Evolutionary conservation across 139 green algal genomes (phyloP), one percentile per base, ranked within the genome.

Genomic region (Micractinium conductrix): DNA sequence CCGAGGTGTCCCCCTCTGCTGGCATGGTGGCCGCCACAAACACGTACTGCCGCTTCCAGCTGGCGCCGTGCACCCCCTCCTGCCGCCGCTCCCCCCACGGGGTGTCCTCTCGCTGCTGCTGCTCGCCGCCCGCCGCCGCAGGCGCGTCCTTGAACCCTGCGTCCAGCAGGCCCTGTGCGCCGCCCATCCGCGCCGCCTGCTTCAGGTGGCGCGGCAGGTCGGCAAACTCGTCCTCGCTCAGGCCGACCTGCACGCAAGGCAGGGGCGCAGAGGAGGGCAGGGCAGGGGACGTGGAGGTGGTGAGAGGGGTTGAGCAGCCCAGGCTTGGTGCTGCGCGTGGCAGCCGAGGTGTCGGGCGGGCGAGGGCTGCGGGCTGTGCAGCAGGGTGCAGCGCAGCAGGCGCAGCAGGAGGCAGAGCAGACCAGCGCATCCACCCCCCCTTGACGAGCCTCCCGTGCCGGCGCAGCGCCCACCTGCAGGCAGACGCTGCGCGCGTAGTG

Each of bases 11-110:
- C 2, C 94, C 89, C 12, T 90, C 83, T 10, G 87, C 74, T 0
- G 97, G 96, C 91, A 99, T 93, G 0, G 97, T 99, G 30, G 97
- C 97, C 9, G 92, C 97, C 2, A 95, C 94, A 91, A 98, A 99
- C 24, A 98, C 70, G 86, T 98, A 98, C 92, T 99, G 96, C 84
- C 94, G 84, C 50, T 73, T 43, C 87, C 91, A 93, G 53, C 40
- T 48, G 48, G 69, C 79, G 42, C 79, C 84, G 14, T 28, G 48
- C 63, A 82, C 75, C 4, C 75, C 63, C 30, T 17, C 12, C 30
- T 70, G n/a, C n/a, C 2, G 14, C 28, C n/a, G 38, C 69, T 70
- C 43, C 26, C 44, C 26, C 28, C 58, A 12, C 22, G 24, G 42
- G 0, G 2, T 22, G 2, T 5, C 37, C 40, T 19, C 44, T 17